Evolutionary conservation across 2,329 filamentous ascomycete genomes (phyloP).

Genomic region (Neurospora crassa): DNA sequence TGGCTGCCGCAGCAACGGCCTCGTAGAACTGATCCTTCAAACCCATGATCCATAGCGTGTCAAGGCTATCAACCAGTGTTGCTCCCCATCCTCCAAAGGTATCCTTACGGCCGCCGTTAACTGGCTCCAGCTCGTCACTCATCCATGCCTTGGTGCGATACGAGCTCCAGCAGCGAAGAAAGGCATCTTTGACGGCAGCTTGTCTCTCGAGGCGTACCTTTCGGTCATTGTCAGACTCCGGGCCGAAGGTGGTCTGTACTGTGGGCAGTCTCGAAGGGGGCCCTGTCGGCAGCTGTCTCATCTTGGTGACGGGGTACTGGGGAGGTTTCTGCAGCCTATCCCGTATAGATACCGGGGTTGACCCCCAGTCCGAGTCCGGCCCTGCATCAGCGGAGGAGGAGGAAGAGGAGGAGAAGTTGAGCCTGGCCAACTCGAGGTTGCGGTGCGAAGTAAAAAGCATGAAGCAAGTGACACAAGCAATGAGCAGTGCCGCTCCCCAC

Average conservation of each 20-base stretch:
- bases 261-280: slow-evolving; percentile 22
- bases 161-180: slow-evolving; percentile 31
- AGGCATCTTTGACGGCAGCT: slow-evolving; percentile 17
- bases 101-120: slow-evolving; percentile 6
- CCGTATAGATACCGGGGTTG: background rate
- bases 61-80: slow-evolving; percentile 24
- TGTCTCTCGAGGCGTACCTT: slow-evolving; percentile 19
- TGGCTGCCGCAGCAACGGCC: slow-evolving; percentile 33
- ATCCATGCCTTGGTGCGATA: slow-evolving; percentile 30
- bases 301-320: slow-evolving; percentile 20
- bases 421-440: background rate
- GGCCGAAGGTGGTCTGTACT: slow-evolving; percentile 23
- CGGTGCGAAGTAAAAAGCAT: background rate
- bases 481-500: background rate
- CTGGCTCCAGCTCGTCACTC: slow-evolving; percentile 13
- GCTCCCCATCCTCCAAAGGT: slow-evolving; percentile 15
- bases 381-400: background rate
- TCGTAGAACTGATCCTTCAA: slow-evolving; percentile 40
- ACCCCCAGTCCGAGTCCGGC: background rate
- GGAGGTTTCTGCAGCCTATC: background rate
- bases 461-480: background rate
- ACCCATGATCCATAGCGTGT: slow-evolving; percentile 50
- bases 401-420: background rate
- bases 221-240: slow-evolving; percentile 16
- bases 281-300: slow-evolving; percentile 23